phyloP scores from a whole-genome alignment of 2,329 filamentous ascomycete genomes.

The Blastomyces gilchristii region DNA sequence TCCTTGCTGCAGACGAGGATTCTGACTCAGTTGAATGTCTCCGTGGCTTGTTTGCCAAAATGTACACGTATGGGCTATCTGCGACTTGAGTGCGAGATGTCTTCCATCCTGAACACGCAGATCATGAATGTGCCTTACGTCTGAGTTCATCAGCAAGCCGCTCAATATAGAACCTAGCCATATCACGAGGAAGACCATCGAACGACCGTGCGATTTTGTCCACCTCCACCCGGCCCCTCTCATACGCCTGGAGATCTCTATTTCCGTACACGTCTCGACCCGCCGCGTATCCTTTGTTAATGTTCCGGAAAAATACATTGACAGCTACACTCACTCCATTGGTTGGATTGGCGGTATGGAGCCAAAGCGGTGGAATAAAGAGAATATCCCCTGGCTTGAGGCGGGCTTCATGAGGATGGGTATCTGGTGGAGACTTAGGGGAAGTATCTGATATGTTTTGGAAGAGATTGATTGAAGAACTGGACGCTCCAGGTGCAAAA shows the following conservation, averaged over 20 bases:
- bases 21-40: background rate
- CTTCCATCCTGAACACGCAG: background rate
- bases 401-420: constrained; percentile 56
- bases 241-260: constrained; percentile 71
- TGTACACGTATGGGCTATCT: background rate
- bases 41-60: background rate
- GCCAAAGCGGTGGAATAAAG: constrained; percentile 74
- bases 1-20: background rate
- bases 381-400: constrained; percentile 65
- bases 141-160: constrained; percentile 60
- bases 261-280: constrained; percentile 85
- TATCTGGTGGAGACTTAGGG: constrained; percentile 50
- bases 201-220: constrained; percentile 47
- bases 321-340: constrained; percentile 59
- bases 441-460: constrained; percentile 31
- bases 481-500: constrained; percentile 68
- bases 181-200: constrained; percentile 50
- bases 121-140: constrained; percentile 17
- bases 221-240: constrained; percentile 66
- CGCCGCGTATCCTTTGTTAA: constrained; percentile 56
- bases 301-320: constrained; percentile 78
- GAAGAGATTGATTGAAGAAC: constrained; percentile 67
- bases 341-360: constrained; percentile 52
- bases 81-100: background rate
- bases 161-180: constrained; percentile 64